A percentile compares a stretch with the other conserved stretches of the same genome.
Conservation (phyloP, 768 basidiomycete genomes). For the Serendipita indica region DNA sequence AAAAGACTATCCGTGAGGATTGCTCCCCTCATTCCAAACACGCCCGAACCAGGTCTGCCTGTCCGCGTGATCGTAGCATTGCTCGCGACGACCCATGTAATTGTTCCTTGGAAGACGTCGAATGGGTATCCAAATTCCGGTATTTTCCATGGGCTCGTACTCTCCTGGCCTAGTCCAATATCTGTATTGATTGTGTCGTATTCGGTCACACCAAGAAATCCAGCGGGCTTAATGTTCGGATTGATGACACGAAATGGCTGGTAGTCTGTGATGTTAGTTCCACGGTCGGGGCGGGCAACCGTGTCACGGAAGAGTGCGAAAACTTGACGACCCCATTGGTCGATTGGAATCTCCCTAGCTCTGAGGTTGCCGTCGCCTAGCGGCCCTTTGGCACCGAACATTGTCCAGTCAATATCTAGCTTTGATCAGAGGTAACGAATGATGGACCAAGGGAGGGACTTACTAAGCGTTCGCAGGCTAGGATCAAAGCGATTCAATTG, state of each 20-base stretch:
- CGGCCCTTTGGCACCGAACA: background rate
- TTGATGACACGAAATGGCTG: background rate
- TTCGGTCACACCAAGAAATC: background rate
- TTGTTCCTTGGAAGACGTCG: conserved; percentile 3
- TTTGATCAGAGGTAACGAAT: background rate
- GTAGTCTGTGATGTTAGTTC: background rate
- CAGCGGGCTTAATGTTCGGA: background rate
- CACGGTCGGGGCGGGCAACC: background rate
- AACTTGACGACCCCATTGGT: background rate
- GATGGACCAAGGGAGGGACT: background rate
- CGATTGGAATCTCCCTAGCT: background rate
- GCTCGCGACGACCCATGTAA: background rate
- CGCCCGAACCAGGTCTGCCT: background rate
- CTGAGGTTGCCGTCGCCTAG: background rate
- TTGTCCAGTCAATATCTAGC: background rate
- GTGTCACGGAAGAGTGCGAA: background rate
- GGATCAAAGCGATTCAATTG: background rate
- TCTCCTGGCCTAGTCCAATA: background rate
- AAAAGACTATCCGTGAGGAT: background rate
- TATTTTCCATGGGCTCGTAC: background rate
- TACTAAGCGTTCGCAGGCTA: background rate
- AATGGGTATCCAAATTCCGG: conserved; percentile 6
- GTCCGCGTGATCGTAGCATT: background rate
- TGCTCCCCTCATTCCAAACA: background rate
- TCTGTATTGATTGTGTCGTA: background rate